phyloP scores from a whole-genome alignment of 345 rosid genomes.

The Acer saccharum region DNA sequence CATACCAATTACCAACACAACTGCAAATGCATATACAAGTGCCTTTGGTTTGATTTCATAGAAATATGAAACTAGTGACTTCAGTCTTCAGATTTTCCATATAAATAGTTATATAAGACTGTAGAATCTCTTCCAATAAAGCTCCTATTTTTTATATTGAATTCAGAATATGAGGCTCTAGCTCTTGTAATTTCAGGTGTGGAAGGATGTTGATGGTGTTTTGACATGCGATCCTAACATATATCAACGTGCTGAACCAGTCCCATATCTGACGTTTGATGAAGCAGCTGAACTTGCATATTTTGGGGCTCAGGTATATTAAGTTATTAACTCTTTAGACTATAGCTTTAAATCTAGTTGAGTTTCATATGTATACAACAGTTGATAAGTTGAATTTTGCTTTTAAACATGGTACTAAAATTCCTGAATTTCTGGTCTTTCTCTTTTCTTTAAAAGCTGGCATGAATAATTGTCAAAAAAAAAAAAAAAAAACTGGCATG shows the following conservation, averaged over 20 bases:
- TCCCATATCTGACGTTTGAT: conserved; percentile 86
- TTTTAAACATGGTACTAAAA: conserved; percentile 4
- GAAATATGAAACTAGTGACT: neutral
- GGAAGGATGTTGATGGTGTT: conserved; percentile 99
- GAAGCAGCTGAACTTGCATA: conserved; percentile 99
- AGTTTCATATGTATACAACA: neutral
- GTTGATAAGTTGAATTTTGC: neutral
- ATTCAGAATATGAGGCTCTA: neutral
- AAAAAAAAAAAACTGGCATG: neutral
- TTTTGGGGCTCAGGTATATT: conserved; percentile 92
- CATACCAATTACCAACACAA: conserved; percentile 12
- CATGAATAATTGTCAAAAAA: no score
- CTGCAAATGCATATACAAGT: neutral
- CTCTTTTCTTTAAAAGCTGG: neutral
- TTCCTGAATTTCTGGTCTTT: neutral
- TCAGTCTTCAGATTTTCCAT: neutral
- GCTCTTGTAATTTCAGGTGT: conserved; percentile 56
- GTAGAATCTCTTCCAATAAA: neutral
- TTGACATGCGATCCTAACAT: conserved; percentile 97
- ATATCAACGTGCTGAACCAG: conserved; percentile 71
- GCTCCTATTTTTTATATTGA: conserved; percentile 11
- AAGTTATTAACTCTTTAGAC: neutral
- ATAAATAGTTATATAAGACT: neutral
- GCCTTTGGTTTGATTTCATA: neutral
- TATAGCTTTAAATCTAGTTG: neutral